Base-by-base conservation (phyloP, 192 early-diverging fungal genomes). In the Backusella macrospora region DNA sequence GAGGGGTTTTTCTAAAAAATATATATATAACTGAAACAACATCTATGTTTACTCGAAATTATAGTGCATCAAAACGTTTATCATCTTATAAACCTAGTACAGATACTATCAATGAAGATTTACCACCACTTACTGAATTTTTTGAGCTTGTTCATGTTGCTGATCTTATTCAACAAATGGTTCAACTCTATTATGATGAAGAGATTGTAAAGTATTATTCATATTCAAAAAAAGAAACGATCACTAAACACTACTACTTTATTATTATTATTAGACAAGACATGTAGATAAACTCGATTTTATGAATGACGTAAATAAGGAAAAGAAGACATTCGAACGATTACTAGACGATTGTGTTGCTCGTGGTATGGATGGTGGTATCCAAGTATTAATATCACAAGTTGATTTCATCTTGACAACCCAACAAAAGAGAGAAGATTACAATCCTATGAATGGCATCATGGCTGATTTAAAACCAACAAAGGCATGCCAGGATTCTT, bases 91-190 rank as follows among this genome's bases (percentile, higher is more conserved):
- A 85, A 74, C 73, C 87, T 21, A 52, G 65, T 13, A 39, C 55
- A 38, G 76, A 82, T 79, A 78, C 70, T 70, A 44, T 77, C 26
- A 72, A 44, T 21, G 76, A 75, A 38, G 82, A 83, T 65, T 86
- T 90, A 55, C 88, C 86, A 52, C 92, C 87, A 49, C 79, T 90
- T 39, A 86, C 78, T 72, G 92, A 95, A 66, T 98, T 98, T 78
- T 96, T 98, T 80, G 97, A 96, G 76, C 82, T 99, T 46, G 91
- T 98, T 15, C 97, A 99, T 81, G 85, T 99, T 59, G 91, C 92
- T 18, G 97, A 99, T 83, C 80, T 98, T 64, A 90, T 93, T 38
- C 91, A 95, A 63, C 97, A 99, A 73, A 94, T 99, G 94, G 75
- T 97, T 21, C 93, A 98, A 77, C 91, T 96, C 23, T 98, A 97